Evolutionary conservation across 495 filamentous ascomycete genomes (phyloP), one percentile per base, ranked within the genome.

Genomic region (Trichocladium uniseriatum): DNA sequence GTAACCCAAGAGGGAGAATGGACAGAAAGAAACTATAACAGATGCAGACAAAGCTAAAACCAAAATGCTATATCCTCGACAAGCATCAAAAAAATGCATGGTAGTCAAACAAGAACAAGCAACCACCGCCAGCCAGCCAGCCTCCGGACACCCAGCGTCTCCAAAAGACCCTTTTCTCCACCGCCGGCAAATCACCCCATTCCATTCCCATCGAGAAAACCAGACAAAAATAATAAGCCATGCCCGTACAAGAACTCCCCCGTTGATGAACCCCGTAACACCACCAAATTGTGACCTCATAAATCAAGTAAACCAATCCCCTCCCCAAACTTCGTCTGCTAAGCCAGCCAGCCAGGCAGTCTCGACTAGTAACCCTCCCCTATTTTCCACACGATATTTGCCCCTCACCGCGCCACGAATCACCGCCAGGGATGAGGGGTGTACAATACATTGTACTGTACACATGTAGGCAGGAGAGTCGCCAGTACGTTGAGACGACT

Each of bases 41-140:
- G 31, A 32, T 32, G 31, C 31, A 48, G 37, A 27, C n/a, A 9
- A 36, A 42, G 29, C 38, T 49, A 16, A 45, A 35, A 5, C 15
- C 8, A 10, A 46, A 28, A 36, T 49, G 47, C 47, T 49, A 43
- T 49, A 49, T 37, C 32, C 38, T 16, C 47, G 38, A 40, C 28
- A 48, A 48, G 19, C 16, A 5, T 14, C 8, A 28, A 18, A 36
- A 41, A 40, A 28, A 49, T 42, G 38, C 47, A 42, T 22, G 19
- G n/a, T 43, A 43, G 41, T 32, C 41, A 43, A 43, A 38, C 29
- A 46, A 41, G 13, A 7, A 8, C 24, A 6, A n/a, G 27, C 19
- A 37, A 36, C 1, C 41, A 32, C 11, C 11, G 19, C 41, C 34
- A 22, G 27, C 42, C 15, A 34, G 24, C 32, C 27, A 29, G 10